These are phyloP conservation scores for Hypomyces perniciosus DNA, from an alignment of 2,329 filamentous ascomycete genomes.

Conservation along the genomic window DNA sequence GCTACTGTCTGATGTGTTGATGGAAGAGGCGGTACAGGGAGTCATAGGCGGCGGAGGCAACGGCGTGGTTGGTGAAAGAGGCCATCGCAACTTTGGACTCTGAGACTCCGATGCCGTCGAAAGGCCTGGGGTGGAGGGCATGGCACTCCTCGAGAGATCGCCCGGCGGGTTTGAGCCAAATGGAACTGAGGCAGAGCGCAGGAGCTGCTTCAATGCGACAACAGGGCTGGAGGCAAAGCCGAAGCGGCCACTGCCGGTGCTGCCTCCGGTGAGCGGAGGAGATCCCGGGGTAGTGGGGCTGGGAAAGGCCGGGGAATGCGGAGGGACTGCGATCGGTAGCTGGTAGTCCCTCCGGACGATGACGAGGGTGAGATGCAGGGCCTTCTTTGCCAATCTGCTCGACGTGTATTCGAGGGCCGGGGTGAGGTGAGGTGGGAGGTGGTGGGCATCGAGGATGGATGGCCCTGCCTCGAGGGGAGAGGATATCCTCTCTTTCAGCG, in stretches of 20 bases:
- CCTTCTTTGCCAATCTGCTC: constrained; percentile 48
- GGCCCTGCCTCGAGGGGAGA: constrained; percentile 57
- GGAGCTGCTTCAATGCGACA: constrained; percentile 27
- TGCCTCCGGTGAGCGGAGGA: constrained; percentile 12
- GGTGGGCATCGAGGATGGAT: constrained; percentile 52
- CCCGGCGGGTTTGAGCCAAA: constrained; percentile 19
- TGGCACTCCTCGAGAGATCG: constrained; percentile 18
- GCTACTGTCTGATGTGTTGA: constrained; percentile 26
- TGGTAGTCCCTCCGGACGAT: constrained; percentile 52
- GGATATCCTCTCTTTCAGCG: constrained; percentile 53
- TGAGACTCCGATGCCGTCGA: constrained; percentile 25
- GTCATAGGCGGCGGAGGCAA: constrained; percentile 41
- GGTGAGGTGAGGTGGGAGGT: constrained; percentile 49
- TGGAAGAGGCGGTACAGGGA: constrained; percentile 38
- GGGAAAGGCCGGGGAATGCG: constrained; percentile 13
- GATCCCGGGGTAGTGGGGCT: constrained; percentile 23
- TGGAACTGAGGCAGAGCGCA: constrained; percentile 22
- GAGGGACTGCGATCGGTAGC: constrained; percentile 34
- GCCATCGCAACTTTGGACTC: constrained; percentile 24
- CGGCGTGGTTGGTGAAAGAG: constrained; percentile 34
- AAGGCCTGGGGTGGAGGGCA: constrained; percentile 29
- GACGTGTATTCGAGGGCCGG: constrained; percentile 55
- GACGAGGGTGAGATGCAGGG: constrained; percentile 51
- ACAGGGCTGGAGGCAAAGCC: constrained; percentile 27
- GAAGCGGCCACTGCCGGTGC: constrained; percentile 23